Conservation (phyloP, 352 stramenopile genomes). For the Pseudoperonospora humuli region DNA sequence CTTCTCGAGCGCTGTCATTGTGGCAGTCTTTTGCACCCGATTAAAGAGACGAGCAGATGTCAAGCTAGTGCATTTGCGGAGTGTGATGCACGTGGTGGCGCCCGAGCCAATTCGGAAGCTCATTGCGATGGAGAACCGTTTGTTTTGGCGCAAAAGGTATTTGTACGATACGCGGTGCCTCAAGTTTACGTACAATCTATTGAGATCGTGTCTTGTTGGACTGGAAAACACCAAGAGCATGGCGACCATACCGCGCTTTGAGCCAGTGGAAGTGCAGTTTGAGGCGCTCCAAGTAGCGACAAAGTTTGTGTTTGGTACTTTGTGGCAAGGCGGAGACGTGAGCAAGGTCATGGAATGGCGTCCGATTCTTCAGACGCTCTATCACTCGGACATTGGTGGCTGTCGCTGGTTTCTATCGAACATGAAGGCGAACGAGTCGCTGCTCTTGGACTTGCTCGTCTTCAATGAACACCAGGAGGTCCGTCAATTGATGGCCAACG, state of each 20-base stretch:
- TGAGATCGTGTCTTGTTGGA: conserved; percentile 49
- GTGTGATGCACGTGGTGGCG: conserved; percentile 42
- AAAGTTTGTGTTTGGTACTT: conserved; percentile 81
- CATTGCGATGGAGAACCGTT: conserved; percentile 74
- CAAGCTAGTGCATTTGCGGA: conserved; percentile 41
- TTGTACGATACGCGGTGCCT: conserved; percentile 66
- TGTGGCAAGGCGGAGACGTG: conserved; percentile 77
- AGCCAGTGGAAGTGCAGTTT: conserved; percentile 55
- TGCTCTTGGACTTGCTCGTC: conserved; percentile 71
- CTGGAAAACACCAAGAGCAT: conserved; percentile 32
- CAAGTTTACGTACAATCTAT: conserved; percentile 73
- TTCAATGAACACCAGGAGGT: conserved; percentile 60
- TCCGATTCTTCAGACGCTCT: conserved; percentile 55
- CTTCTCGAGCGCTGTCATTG: conserved; percentile 22
- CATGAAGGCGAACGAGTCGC: conserved; percentile 46
- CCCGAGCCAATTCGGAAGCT: conserved; percentile 64
- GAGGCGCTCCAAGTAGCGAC: conserved; percentile 72
- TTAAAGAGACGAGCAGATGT: conserved; percentile 23
- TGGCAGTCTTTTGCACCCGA: conserved; percentile 33
- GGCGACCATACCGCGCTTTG: conserved; percentile 41
- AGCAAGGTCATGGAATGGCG: conserved; percentile 71
- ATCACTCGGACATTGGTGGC: conserved; percentile 56
- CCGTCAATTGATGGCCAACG: conserved; percentile 58
- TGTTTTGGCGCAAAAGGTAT: conserved; percentile 85
- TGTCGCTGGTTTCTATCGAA: conserved; percentile 68